These are phyloP conservation scores for Scedosporium boydii DNA, from an alignment of 2,329 filamentous ascomycete genomes.

Conservation along the genomic window DNA sequence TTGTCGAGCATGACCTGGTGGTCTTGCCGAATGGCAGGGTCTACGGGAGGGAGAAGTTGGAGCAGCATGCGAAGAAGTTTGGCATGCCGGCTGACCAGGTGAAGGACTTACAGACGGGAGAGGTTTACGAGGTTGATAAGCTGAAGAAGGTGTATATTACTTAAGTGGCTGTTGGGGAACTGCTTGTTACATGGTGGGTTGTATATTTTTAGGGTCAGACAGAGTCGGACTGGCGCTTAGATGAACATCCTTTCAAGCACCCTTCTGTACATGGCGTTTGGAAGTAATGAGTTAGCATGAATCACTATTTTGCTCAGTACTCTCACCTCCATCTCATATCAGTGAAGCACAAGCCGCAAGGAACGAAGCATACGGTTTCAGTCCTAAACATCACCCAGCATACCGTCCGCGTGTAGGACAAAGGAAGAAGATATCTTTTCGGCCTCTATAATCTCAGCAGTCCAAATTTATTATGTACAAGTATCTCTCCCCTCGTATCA, in stretches of 20 bases:
- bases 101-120: constrained; percentile 69
- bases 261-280: too few species aligned
- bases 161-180: constrained; percentile 25
- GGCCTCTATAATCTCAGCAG: constrained; percentile 4
- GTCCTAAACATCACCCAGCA: too few species aligned
- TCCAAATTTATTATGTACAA: constrained; percentile 1
- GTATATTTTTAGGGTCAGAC: background rate
- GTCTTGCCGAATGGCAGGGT: constrained; percentile 81
- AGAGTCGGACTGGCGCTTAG: background rate
- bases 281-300: too few species aligned
- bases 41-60: constrained; percentile 66
- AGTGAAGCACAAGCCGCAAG: too few species aligned
- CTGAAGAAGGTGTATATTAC: constrained; percentile 89
- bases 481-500: background rate
- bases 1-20: constrained; percentile 78
- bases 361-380: too few species aligned
- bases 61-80: constrained; percentile 70
- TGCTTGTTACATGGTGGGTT: too few species aligned
- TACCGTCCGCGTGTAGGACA: background rate
- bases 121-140: constrained; percentile 50
- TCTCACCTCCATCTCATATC: too few species aligned
- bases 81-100: constrained; percentile 57
- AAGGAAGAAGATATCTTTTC: background rate
- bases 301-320: too few species aligned
- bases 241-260: too few species aligned